phyloP scores from a whole-genome alignment of 768 basidiomycete species.

The Fomitopsis pulvina region DNA sequence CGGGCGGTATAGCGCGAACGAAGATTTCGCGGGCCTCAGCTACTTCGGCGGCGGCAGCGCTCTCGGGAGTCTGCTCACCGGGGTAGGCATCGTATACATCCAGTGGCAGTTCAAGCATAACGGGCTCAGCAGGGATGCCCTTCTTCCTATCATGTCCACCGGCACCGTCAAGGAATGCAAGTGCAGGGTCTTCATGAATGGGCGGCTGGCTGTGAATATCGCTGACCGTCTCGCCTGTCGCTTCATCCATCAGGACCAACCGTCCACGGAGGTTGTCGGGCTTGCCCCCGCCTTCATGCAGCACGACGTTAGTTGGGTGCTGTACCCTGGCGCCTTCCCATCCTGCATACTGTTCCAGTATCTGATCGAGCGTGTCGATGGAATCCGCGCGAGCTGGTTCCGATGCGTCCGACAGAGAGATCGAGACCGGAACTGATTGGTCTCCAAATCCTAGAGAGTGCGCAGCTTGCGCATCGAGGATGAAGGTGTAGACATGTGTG shows the following conservation, averaged over 20 bases:
- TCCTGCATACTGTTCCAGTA: conserved; percentile 60
- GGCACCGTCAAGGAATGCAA: conserved; percentile 28
- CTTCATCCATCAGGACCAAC: conserved; percentile 67
- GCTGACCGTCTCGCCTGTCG: conserved; percentile 65
- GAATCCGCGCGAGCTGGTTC: conserved; percentile 43
- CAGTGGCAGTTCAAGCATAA: conserved; percentile 66
- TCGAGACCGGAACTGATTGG: conserved; percentile 17
- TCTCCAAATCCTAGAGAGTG: conserved; percentile 8
- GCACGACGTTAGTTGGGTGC: not conserved
- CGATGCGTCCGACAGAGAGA: conserved; percentile 3
- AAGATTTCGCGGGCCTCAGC: conserved; percentile 42
- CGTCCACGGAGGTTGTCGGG: conserved; percentile 35
- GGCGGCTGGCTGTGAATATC: conserved; percentile 53
- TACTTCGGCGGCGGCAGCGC: conserved; percentile 14
- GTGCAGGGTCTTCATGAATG: conserved; percentile 52
- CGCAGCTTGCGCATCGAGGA: conserved; percentile 23
- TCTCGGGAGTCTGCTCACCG: conserved; percentile 2
- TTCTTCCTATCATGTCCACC: conserved; percentile 24
- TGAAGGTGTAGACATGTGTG: conserved; percentile 39
- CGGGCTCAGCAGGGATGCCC: conserved; percentile 45
- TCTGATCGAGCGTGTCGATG: conserved; percentile 56
- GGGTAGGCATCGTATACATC: conserved; percentile 28
- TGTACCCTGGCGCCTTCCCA: conserved; percentile 23
- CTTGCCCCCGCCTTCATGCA: not conserved
- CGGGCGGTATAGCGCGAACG: conserved; percentile 55